Conservation (phyloP, 2,329 filamentous ascomycete species). For the Neofusicoccum laricinum region DNA sequence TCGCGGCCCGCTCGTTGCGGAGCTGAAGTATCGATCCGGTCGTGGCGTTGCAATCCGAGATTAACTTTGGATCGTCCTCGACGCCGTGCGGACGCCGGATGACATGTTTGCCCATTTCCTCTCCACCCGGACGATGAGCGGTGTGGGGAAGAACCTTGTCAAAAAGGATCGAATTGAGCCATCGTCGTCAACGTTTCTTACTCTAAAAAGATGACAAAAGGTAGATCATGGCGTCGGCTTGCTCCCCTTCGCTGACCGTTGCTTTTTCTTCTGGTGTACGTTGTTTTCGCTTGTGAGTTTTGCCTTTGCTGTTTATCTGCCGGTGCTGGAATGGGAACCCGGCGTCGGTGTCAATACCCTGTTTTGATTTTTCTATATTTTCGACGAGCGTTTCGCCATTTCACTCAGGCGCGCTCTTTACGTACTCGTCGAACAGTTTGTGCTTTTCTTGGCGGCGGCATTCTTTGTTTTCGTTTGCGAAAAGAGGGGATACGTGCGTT, state of each 20-base stretch:
- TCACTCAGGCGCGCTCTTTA: background rate
- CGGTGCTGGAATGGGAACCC: background rate
- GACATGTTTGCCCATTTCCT: background rate
- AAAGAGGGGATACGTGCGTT: too few species aligned
- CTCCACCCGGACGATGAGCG: background rate
- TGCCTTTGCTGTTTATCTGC: background rate
- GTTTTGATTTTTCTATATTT: background rate
- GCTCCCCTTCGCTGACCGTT: background rate
- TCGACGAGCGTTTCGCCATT: background rate
- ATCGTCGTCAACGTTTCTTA: background rate
- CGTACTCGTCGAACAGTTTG: too few species aligned
- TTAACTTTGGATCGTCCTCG: background rate
- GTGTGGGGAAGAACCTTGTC: background rate
- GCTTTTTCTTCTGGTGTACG: background rate
- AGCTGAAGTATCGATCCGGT: background rate
- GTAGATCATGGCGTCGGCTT: background rate
- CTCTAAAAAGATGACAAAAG: background rate
- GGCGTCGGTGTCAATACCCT: conserved; percentile 15
- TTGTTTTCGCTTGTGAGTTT: background rate
- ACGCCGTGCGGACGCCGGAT: background rate
- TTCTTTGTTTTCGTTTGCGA: too few species aligned
- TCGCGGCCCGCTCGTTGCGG: background rate
- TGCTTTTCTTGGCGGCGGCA: too few species aligned
- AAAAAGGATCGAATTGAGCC: background rate
- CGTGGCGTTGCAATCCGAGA: background rate